Evolutionary conservation across 75 land plant species (phyloP).

Genomic region (Cunninghamia lanceolata): DNA sequence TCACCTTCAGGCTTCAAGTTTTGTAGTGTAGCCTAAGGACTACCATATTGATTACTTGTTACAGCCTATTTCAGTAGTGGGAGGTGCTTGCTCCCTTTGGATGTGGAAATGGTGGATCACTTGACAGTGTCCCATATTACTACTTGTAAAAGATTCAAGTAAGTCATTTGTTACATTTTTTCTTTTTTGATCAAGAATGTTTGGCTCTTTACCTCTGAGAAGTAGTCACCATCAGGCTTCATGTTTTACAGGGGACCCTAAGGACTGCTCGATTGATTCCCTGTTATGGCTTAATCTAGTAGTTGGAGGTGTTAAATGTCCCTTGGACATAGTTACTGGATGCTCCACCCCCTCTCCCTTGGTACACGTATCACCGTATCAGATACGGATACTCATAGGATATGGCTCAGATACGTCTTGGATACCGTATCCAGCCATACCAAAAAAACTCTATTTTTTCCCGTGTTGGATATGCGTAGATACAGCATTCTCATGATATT

Average conservation of each 20-base stretch:
- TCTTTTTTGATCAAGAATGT: not conserved
- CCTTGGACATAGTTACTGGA: too few relatives aligned
- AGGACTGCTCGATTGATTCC: not conserved
- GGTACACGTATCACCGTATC: too few relatives aligned
- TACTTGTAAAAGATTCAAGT: not conserved
- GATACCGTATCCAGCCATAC: too few relatives aligned
- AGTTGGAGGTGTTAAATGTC: not conserved
- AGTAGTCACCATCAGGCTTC: not conserved
- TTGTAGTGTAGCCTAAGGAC: not conserved
- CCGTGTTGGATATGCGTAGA: too few relatives aligned
- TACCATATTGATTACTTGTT: not conserved
- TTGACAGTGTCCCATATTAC: not conserved
- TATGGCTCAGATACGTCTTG: too few relatives aligned
- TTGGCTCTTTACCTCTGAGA: not conserved
- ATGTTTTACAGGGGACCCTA: not conserved
- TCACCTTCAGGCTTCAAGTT: not conserved
- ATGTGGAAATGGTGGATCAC: too few relatives aligned
- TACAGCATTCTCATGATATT: too few relatives aligned
- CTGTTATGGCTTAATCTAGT: not conserved
- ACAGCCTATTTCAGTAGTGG: not conserved
- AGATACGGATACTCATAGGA: too few relatives aligned
- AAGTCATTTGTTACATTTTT: not conserved
- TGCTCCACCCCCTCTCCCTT: too few relatives aligned
- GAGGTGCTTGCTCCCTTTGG: not conserved
- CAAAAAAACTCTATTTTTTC: too few relatives aligned